Conservation (phyloP, 2,329 filamentous ascomycete species). For the Diaporthe sp. region DNA sequence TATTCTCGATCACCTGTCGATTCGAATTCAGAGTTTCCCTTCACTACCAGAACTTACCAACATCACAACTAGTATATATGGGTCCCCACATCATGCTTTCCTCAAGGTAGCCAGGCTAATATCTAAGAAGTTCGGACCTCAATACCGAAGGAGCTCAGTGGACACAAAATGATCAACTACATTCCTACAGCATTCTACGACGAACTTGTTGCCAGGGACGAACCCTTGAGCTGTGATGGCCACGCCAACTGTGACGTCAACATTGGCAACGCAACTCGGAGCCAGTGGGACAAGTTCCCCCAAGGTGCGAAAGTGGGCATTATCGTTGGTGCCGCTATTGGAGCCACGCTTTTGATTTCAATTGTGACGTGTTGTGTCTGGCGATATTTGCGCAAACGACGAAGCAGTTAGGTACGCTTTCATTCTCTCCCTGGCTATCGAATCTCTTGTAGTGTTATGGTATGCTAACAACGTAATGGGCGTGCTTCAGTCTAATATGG, state of each 20-base stretch:
- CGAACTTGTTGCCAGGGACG: background rate
- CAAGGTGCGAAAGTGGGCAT: background rate
- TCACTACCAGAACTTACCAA: background rate
- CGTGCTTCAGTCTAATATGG: background rate
- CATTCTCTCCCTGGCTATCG: background rate
- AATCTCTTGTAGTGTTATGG: too few relatives aligned
- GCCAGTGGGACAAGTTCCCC: background rate
- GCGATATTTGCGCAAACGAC: constrained; percentile 10
- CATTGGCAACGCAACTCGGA: background rate
- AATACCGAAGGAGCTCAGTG: rapidly evolving
- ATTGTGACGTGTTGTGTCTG: background rate
- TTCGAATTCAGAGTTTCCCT: background rate
- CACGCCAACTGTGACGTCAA: background rate
- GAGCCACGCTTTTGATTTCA: background rate
- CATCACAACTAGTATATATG: too few relatives aligned
- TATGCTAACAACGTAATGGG: background rate
- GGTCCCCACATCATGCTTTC: rapidly evolving
- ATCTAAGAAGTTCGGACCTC: rapidly evolving
- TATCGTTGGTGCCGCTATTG: constrained; percentile 2
- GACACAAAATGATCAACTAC: background rate
- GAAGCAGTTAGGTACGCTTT: background rate
- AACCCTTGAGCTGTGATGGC: background rate
- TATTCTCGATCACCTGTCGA: background rate
- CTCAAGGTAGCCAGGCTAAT: too few relatives aligned
- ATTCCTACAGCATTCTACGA: background rate